Evolutionary conservation across 1,139 yeast species (phyloP), one percentile per base, ranked within the genome.

Genomic region (Nakaseomyces kungkrabaensis): DNA sequence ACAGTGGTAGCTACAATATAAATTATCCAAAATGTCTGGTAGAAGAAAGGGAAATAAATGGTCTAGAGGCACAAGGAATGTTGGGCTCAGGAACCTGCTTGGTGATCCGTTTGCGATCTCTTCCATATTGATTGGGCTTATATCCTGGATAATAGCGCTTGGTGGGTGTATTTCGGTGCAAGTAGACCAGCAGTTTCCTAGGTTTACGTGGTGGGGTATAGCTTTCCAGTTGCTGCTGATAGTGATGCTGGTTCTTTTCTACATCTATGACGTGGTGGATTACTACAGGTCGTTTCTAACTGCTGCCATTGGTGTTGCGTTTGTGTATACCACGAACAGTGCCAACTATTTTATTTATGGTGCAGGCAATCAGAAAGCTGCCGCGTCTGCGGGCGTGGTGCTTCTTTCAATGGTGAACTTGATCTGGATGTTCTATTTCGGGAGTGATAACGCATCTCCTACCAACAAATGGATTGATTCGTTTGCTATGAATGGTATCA

Each of bases 141-240:
- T 83, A 37, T 71, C 87, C 4, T 92, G 97, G 97, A 72, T 88
- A 52, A 78, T 92, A 45, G 86, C 96, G 9, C 73, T 92, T 50
- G 94, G 83, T 4, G 96, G 97, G 1, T 87, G 95, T 10, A 82
- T 85, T 13, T 82, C 94, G 1, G 70, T 82, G 13, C 69, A 75
- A 9, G 60, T 59, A 10, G 51, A 58, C 1, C 65, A 66, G 43
- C 51, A 68, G 5, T 87, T 82, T 65, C 97, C 96, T 1, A 78
- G 81, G 56, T 85, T 92, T 67, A 78, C 94, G 7, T 92, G 98
- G 98, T 92, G 98, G 98, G 96, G 96, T 3, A 69, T 92, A n/a
- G 92, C 85, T 6, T 92, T 81, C 62, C 81, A 92, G 69, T 72
- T 89, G 36, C 57, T 85, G 37, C 63, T 88, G 40, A 75, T 86